These are phyloP conservation scores for Albophoma yamanashiensis DNA, from an alignment of 2,329 filamentous ascomycete species.

Conservation along the genomic window DNA sequence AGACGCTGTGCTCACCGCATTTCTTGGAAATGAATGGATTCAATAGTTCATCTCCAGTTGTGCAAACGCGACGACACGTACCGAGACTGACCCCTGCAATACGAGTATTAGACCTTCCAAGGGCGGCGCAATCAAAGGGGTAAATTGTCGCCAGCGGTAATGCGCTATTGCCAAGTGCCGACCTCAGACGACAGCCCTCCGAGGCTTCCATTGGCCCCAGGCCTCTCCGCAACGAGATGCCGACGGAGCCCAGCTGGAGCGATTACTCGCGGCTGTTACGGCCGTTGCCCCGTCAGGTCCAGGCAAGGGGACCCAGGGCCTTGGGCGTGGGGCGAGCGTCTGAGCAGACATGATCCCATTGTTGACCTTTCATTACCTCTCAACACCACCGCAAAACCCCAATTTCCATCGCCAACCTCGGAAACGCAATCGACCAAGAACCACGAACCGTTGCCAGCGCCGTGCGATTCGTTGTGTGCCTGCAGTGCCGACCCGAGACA, in stretches of 20 bases:
- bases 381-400: not conserved
- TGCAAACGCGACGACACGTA: not conserved
- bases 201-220: not conserved
- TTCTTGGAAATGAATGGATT: too few relatives aligned
- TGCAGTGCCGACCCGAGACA: not conserved
- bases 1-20: not conserved
- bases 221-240: not conserved
- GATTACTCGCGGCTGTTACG: not conserved
- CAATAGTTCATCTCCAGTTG: not conserved
- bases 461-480: not conserved
- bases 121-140: not conserved
- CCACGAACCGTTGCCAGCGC: not conserved
- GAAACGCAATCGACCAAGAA: not conserved
- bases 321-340: not conserved
- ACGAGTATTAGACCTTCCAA: not conserved
- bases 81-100: not conserved
- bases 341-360: conserved; percentile 1
- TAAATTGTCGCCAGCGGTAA: not conserved
- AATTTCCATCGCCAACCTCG: conserved; percentile 2
- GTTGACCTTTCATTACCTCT: not conserved
- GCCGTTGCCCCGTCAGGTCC: conserved; percentile 23
- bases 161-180: not conserved
- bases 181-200: not conserved
- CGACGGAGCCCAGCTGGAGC: not conserved
- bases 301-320: conserved; percentile 4